Percentiles rank a stretch among this genome's conserved stretches.
Conservation (phyloP, 345 rosid species). For the Brassica rapa region DNA sequence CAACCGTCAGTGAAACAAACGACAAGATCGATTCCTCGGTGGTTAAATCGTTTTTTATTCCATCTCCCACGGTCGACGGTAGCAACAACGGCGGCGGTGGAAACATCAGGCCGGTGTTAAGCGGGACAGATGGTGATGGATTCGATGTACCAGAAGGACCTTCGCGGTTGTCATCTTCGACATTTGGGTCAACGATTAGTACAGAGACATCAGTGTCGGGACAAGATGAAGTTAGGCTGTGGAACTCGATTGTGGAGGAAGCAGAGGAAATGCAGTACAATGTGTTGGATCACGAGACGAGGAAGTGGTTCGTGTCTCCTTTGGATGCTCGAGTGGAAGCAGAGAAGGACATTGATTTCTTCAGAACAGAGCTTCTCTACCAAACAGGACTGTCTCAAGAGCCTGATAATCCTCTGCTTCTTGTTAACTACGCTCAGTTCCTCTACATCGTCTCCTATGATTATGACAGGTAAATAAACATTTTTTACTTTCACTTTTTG, state of each 20-base stretch:
- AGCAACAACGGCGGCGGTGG: constrained; percentile 83
- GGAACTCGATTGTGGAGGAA: constrained; percentile 79
- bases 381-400: constrained; percentile 59
- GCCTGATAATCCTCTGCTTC: constrained; percentile 68
- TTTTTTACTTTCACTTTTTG: not conserved
- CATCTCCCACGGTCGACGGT: constrained; percentile 57
- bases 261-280: constrained; percentile 59
- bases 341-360: constrained; percentile 54
- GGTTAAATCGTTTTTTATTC: constrained; percentile 47
- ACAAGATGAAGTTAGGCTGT: constrained; percentile 57
- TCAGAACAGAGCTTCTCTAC: constrained; percentile 65
- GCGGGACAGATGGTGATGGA: constrained; percentile 77
- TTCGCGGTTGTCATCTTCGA: constrained; percentile 36
- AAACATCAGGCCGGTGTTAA: constrained; percentile 48
- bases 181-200: constrained; percentile 39
- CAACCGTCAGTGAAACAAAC: constrained; percentile 33
- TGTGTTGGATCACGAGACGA: constrained; percentile 60
- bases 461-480: constrained; percentile 62
- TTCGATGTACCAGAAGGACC: constrained; percentile 50
- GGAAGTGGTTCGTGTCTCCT: constrained; percentile 60
- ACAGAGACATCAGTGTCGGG: constrained; percentile 57
- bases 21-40: constrained; percentile 57
- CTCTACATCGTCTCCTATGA: constrained; percentile 76
- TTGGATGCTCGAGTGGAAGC: constrained; percentile 56
- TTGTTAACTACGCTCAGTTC: constrained; percentile 88